Evolutionary conservation across 306 rosid species (phyloP), one percentile per base, ranked within the genome.

Genomic region (Cucumis cinereus): DNA sequence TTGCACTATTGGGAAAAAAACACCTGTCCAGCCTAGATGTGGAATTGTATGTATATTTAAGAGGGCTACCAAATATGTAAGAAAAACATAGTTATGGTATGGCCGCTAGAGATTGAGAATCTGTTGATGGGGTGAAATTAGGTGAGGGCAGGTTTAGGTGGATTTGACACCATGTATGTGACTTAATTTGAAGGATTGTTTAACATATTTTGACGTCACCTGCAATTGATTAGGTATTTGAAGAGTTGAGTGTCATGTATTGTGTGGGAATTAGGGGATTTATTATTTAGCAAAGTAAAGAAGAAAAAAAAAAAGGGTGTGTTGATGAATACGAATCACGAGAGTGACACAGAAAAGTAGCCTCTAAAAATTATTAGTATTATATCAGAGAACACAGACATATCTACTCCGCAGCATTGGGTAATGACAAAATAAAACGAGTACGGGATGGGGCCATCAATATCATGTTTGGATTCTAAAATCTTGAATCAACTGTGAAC

Each of bases 371-470:
- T 71, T 28, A 71, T 71, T 71, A 50, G 36, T 50, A 49, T 71
- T 71, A 16, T 5, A 49, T 26, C 17, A 71, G 76, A 50, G 26
- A 71, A 50, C 36, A 71, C 36, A 71, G 76, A 50, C 59, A 52
- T 41, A 41, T 71, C 76, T 24, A 47, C 76, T 43, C 20, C 38
- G 5, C 33, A 68, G 74, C 55, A 30, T 22, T 19, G 63, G 22
- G 63, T 74, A 56, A 53, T 52, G 77, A 54, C 77, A 74, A 74
- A 74, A 74, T 73, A 24, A 73, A 73, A 74, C 35, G 16, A 57
- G 75, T 71, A 71, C 75, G 75, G 59, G 15, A 71, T 75, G 78
- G 78, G 78, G 23, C 66, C 78, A 75, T 56, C 54, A 36, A n/a
- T 54, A 74, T 74, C 77, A 22, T 3, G 64, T 54, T 74, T 30